These are phyloP conservation scores for Hortaea sp. DNA, from an alignment of 2,329 filamentous ascomycete genomes.

Conservation along the genomic window DNA sequence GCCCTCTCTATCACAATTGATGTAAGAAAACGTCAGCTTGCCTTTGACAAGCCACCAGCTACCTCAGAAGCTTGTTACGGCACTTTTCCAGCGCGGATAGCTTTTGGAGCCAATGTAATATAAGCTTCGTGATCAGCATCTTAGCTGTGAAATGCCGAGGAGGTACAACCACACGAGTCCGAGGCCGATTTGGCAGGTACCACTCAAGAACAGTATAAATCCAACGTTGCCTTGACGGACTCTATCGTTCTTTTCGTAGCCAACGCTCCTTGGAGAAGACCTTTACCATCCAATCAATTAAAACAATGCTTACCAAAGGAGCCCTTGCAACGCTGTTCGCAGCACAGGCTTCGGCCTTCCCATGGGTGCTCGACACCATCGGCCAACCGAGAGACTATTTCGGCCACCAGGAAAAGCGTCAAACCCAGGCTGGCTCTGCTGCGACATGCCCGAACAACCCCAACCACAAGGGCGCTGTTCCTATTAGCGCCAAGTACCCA, in stretches of 20 bases:
- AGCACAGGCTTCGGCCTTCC: neutral
- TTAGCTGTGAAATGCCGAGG: neutral
- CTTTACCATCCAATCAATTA: too few species aligned
- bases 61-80: too few species aligned
- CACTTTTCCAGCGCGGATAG: too few species aligned
- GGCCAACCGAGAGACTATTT: neutral
- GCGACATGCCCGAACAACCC: constrained; percentile 24
- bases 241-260: too few species aligned
- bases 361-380: neutral
- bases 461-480: constrained; percentile 24
- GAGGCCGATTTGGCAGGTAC: too few species aligned
- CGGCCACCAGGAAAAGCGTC: neutral
- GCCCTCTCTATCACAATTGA: too few species aligned
- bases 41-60: too few species aligned
- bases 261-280: too few species aligned
- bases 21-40: too few species aligned
- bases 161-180: neutral
- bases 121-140: neutral
- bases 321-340: neutral
- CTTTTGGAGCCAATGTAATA: neutral
- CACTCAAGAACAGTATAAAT: too few species aligned
- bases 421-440: constrained; percentile 8
- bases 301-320: neutral
- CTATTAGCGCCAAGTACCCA: constrained; percentile 22
- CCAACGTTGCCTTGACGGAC: too few species aligned